Conservation (phyloP, 1,284 basidiomycete species). For the Wallemia ichthyophaga region DNA sequence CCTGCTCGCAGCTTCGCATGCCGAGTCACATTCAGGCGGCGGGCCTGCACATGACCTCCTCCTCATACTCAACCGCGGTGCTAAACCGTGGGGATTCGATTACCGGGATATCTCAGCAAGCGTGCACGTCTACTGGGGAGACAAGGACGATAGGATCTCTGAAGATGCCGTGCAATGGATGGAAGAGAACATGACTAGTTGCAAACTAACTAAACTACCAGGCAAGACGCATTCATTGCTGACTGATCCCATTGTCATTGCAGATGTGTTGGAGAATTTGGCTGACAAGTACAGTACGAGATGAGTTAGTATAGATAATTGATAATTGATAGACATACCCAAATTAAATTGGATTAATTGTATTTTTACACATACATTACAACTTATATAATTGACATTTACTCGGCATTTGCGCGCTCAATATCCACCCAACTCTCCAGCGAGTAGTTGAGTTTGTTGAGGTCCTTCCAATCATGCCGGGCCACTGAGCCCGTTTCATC, state of each 20-base stretch:
- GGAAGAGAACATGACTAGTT: not conserved
- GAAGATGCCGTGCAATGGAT: not conserved
- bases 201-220: not conserved
- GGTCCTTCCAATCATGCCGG: constrained; percentile 58
- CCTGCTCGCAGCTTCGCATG: constrained; percentile 70
- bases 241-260: not conserved
- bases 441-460: not conserved
- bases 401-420: not conserved
- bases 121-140: not conserved
- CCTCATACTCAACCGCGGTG: constrained; percentile 61
- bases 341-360: not conserved
- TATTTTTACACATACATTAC: not conserved
- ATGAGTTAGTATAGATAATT: no score
- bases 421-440: not conserved
- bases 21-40: constrained; percentile 48
- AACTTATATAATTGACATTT: no score
- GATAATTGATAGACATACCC: no score
- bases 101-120: constrained; percentile 18
- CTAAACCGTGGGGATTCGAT: constrained; percentile 53
- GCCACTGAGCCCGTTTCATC: constrained; percentile 35
- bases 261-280: not conserved
- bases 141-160: not conserved
- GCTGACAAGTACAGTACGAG: not conserved
- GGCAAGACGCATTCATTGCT: not conserved
- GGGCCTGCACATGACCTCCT: constrained; percentile 56